Percentiles rank a stretch among this genome's conserved stretches.
Conservation (phyloP, 176 grass and related monocot species). For the Cocos nucifera region DNA sequence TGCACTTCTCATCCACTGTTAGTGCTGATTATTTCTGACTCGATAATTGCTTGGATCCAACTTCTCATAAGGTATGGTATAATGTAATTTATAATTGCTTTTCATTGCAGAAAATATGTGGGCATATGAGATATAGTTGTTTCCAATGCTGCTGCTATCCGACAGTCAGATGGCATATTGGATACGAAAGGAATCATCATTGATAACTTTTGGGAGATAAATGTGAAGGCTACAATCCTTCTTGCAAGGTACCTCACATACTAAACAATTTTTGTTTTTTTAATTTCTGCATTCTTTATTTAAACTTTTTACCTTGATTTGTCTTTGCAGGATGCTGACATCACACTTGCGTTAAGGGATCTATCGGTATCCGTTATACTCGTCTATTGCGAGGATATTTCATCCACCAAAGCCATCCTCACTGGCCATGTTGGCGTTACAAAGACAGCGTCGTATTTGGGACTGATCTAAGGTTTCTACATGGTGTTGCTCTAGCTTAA, state of each 20-base stretch:
- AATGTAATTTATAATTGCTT: neutral
- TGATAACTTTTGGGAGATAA: slow-evolving; percentile 96
- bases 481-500: no score
- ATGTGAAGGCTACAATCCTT: slow-evolving; percentile 83
- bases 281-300: neutral
- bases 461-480: slow-evolving; percentile 75
- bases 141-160: slow-evolving; percentile 91
- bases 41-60: no score
- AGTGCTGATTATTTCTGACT: no score
- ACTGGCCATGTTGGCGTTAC: slow-evolving; percentile 87
- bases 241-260: slow-evolving; percentile 58
- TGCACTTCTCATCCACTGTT: no score
- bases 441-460: slow-evolving; percentile 98
- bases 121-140: slow-evolving; percentile 89
- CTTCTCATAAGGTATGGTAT: no score
- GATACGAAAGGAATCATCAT: slow-evolving; percentile 72
- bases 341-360: slow-evolving; percentile 55
- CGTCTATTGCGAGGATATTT: slow-evolving; percentile 80
- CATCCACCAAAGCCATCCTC: slow-evolving; percentile 47
- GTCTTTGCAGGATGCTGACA: slow-evolving; percentile 45
- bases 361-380: slow-evolving; percentile 92
- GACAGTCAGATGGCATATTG: slow-evolving; percentile 51
- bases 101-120: slow-evolving; percentile 60
- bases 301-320: slow-evolving; percentile 5
- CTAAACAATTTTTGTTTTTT: slow-evolving; percentile 10